phyloP scores from a whole-genome alignment of 2,329 filamentous ascomycete species.

The Ramularia endophylla region DNA sequence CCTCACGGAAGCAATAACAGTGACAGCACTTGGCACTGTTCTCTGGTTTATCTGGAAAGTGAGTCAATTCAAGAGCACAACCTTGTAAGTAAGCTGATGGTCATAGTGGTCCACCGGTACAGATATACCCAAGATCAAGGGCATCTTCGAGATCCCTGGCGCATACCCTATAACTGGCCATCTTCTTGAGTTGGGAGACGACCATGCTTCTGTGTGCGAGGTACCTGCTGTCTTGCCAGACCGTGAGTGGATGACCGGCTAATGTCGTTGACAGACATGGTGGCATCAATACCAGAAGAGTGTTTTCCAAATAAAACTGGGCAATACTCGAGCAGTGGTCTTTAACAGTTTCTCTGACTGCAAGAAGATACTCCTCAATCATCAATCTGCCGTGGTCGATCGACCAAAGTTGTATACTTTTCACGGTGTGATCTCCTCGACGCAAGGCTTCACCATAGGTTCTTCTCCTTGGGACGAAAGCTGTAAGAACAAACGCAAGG shows the following conservation, averaged over 20 bases:
- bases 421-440: slow-evolving; percentile 47
- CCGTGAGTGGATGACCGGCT: not conserved
- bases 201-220: slow-evolving; percentile 48
- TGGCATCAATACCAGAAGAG: slow-evolving; percentile 43
- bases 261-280: slow-evolving; percentile 31
- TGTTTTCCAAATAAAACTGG: slow-evolving; percentile 49
- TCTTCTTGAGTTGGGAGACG: slow-evolving; percentile 46
- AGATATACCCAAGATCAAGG: slow-evolving; percentile 46
- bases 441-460: slow-evolving; percentile 53
- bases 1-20: not conserved
- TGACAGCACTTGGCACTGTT: not conserved
- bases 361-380: slow-evolving; percentile 45
- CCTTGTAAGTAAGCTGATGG: not conserved
- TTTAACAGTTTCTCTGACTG: slow-evolving; percentile 50
- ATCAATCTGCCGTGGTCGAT: slow-evolving; percentile 45
- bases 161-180: slow-evolving; percentile 47
- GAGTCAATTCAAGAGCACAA: not conserved
- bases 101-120: slow-evolving; percentile 27
- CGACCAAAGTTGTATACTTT: slow-evolving; percentile 46
- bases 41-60: not conserved
- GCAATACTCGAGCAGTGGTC: slow-evolving; percentile 49
- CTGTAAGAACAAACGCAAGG: slow-evolving; percentile 50
- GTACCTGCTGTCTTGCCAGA: slow-evolving; percentile 18
- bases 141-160: slow-evolving; percentile 46
- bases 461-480: slow-evolving; percentile 49